Evolutionary conservation across 805 yeast species (phyloP), one percentile per base, ranked within the genome.

Genomic region (Saccharomyces jurei): DNA sequence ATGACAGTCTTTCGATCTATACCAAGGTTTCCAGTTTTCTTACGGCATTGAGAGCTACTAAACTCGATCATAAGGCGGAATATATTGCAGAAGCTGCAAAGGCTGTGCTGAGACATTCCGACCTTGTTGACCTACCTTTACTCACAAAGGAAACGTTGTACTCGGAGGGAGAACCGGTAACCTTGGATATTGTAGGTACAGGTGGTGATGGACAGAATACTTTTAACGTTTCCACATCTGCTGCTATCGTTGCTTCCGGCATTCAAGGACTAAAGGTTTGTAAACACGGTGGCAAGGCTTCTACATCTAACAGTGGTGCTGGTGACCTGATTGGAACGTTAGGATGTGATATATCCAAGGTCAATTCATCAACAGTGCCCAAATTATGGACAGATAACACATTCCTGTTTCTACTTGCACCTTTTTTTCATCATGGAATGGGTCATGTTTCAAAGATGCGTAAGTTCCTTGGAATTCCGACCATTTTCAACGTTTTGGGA

Each of bases 151-250:
- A 0, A 86, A 79, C 60, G 77, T 86, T 5, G 28, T 11, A 6
- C 14, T 13, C 41, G 25, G 51, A 49, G 27, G 41, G 46, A 11
- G 30, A 17, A n/a, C 52, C 22, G 29, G 51, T 56, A 17, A 58
- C 62, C 9, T 55, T 67, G 27, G 99, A 94, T 69, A 88, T 94
- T 30, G 99, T 94, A 5, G 99, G 99, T 1, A 94, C 99, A 0
- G 99, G 99, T 28, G 99, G 99, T 14, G 99, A 94, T 67, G 97
- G 97, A 1, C 96, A 94, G 66, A 86, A 94, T 67, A 94, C 99
- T 0, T 94, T 94, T 74, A 94, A 94, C 63, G 99, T 94, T 2
- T 86, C 96, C 14, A 94, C 99, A 0, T 88, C 97, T 2, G 77
- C 97, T 1, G 97, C 97, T 0, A 89, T 94, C 50, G 90, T 94